Conservation (phyloP, 139 green algal species). For the Nannochloris sp. region DNA sequence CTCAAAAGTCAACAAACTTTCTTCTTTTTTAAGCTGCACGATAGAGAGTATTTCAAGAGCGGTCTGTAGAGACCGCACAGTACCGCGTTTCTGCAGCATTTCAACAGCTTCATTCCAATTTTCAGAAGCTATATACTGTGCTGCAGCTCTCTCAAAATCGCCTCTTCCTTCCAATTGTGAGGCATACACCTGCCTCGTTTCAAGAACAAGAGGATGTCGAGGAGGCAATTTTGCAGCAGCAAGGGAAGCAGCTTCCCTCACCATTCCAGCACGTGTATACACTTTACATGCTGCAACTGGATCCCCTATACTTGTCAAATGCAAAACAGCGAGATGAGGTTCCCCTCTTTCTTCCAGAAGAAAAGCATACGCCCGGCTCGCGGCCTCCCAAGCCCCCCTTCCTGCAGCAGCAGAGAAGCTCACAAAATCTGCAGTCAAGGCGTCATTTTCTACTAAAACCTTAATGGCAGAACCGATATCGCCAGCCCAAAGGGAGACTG, state of each 20-base stretch:
- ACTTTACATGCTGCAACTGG: slow-evolving; percentile 6
- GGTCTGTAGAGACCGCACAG: too few relatives aligned
- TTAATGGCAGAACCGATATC: slow-evolving; percentile 22
- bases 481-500: slow-evolving; percentile 14
- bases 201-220: slow-evolving; percentile 1
- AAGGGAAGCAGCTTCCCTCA: slow-evolving; percentile 15
- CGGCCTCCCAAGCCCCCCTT: slow-evolving; percentile 15
- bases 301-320: slow-evolving; percentile 20
- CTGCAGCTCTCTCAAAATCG: slow-evolving; percentile 5
- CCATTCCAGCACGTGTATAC: slow-evolving; percentile 13
- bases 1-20: too few relatives aligned
- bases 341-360: slow-evolving; percentile 22
- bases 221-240: slow-evolving; percentile 16
- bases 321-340: slow-evolving; percentile 7
- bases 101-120: slow-evolving; percentile 4
- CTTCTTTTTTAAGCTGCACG: too few relatives aligned
- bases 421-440: slow-evolving; percentile 28
- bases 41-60: too few relatives aligned
- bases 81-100: too few relatives aligned
- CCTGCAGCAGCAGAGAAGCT: slow-evolving; percentile 26
- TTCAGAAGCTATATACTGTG: slow-evolving; percentile 1
- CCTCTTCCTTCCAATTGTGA: slow-evolving; percentile 1
- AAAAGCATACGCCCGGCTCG: slow-evolving; percentile 5
- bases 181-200: slow-evolving; percentile 11
- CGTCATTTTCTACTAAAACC: slow-evolving; percentile 17